Evolutionary conservation across 108 stramenopile genomes (phyloP).

Genomic region (Epipyxis sp.): DNA sequence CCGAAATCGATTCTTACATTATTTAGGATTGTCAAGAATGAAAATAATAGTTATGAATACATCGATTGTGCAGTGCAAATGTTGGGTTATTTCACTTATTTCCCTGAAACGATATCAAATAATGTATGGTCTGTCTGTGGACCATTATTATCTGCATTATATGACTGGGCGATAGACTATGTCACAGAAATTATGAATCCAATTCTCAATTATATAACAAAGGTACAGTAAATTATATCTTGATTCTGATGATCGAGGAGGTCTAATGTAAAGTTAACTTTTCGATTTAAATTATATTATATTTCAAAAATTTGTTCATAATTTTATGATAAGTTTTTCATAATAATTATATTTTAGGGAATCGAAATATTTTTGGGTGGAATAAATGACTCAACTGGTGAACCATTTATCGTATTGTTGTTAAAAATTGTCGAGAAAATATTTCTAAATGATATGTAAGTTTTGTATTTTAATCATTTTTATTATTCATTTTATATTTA

Average conservation of each 20-base stretch:
- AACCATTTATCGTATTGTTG: too few species aligned
- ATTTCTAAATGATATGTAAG: conserved; percentile 7
- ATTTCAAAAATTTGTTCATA: too few species aligned
- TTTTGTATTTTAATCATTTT: not conserved
- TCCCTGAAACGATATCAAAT: conserved; percentile 68
- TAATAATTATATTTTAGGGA: not conserved
- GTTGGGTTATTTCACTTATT: conserved; percentile 86
- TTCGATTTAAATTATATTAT: too few species aligned
- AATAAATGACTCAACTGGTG: too few species aligned
- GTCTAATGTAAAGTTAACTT: too few species aligned
- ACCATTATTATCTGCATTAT: conserved; percentile 77
- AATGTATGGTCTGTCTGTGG: conserved; percentile 89
- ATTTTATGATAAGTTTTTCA: not conserved
- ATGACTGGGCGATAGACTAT: conserved; percentile 92
- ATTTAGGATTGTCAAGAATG: too few species aligned
- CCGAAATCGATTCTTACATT: too few species aligned
- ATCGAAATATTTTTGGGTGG: not conserved
- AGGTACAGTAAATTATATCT: conserved; percentile 60
- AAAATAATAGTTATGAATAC: conserved; percentile 88
- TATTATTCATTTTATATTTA: conserved; percentile 12
- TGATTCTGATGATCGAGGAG: too few species aligned
- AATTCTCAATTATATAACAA: conserved; percentile 83
- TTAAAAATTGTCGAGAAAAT: not conserved
- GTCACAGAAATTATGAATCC: conserved; percentile 85
- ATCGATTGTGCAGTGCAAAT: conserved; percentile 86